phyloP scores from a whole-genome alignment of 441 rosid species.

The Manihot esculenta region DNA sequence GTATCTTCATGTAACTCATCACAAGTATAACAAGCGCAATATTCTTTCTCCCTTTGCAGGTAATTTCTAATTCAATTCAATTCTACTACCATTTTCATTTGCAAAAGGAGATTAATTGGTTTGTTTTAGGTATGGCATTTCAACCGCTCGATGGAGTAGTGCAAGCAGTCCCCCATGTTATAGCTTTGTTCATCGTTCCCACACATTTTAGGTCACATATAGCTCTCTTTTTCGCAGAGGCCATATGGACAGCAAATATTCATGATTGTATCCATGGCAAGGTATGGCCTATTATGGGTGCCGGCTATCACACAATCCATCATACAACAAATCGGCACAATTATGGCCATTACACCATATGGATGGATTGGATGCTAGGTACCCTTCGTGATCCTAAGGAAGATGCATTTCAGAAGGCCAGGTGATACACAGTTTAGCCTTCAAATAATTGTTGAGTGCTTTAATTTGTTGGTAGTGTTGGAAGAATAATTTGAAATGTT shows the following conservation, averaged over 20 bases:
- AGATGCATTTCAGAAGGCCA: constrained; percentile 47
- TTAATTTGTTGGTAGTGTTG: too few relatives aligned
- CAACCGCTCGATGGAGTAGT: constrained; percentile 92
- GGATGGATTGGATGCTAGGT: constrained; percentile 98
- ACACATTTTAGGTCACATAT: constrained; percentile 74
- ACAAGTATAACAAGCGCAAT: constrained; percentile 93
- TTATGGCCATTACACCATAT: constrained; percentile 88
- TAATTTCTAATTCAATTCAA: constrained; percentile 30
- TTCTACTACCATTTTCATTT: too few relatives aligned
- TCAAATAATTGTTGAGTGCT: background rate
- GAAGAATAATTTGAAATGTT: too few relatives aligned
- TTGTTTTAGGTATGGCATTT: constrained; percentile 76
- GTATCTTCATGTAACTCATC: constrained; percentile 89
- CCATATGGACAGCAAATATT: constrained; percentile 84
- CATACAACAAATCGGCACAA: constrained; percentile 90
- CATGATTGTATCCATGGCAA: constrained; percentile 88
- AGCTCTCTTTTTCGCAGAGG: constrained; percentile 74
- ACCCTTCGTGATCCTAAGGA: constrained; percentile 71
- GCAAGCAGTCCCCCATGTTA: constrained; percentile 85
- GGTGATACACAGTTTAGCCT: constrained; percentile 31
- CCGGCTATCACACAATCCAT: constrained; percentile 95
- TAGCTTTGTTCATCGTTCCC: constrained; percentile 73
- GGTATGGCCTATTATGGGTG: constrained; percentile 92
- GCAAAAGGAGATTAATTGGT: constrained; percentile 18
- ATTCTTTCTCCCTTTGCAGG: constrained; percentile 98